phyloP scores from a whole-genome alignment of 768 basidiomycete species.

The Suillus subluteus region DNA sequence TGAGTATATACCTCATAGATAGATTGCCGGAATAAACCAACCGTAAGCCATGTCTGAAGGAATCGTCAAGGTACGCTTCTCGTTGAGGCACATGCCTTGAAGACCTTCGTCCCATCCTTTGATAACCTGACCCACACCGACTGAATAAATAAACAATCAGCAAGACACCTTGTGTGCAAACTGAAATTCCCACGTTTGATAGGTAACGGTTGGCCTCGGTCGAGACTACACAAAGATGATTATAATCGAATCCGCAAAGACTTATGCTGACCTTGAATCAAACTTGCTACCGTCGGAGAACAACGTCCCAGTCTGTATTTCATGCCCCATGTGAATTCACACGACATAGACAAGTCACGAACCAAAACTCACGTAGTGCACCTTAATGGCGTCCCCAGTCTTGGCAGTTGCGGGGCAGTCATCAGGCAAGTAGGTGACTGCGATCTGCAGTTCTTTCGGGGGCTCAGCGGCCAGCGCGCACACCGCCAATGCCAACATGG shows the following conservation, averaged over 20 bases:
- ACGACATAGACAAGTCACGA: not conserved
- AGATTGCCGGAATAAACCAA: constrained; percentile 39
- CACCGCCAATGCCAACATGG: constrained; percentile 49
- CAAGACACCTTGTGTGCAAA: not conserved
- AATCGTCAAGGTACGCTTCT: constrained; percentile 90
- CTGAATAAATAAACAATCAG: constrained; percentile 39
- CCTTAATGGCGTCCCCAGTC: constrained; percentile 66
- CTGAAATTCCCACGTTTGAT: constrained; percentile 65
- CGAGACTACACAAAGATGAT: constrained; percentile 45
- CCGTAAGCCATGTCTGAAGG: constrained; percentile 83
- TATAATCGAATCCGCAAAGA: not conserved
- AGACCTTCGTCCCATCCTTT: constrained; percentile 86
- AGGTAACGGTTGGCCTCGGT: constrained; percentile 75
- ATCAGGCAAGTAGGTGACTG: constrained; percentile 61
- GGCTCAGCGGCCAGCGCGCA: constrained; percentile 50
- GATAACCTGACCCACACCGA: constrained; percentile 83
- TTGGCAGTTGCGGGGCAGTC: constrained; percentile 57
- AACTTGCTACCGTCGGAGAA: constrained; percentile 80
- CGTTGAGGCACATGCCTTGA: constrained; percentile 80
- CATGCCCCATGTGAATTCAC: constrained; percentile 8
- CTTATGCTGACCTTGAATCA: constrained; percentile 72
- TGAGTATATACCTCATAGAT: constrained; percentile 1
- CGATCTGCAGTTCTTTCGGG: constrained; percentile 61
- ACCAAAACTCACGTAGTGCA: constrained; percentile 73
- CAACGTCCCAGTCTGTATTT: constrained; percentile 75